Conservation (phyloP, 345 rosid species). For the Eucalyptus marginata region DNA sequence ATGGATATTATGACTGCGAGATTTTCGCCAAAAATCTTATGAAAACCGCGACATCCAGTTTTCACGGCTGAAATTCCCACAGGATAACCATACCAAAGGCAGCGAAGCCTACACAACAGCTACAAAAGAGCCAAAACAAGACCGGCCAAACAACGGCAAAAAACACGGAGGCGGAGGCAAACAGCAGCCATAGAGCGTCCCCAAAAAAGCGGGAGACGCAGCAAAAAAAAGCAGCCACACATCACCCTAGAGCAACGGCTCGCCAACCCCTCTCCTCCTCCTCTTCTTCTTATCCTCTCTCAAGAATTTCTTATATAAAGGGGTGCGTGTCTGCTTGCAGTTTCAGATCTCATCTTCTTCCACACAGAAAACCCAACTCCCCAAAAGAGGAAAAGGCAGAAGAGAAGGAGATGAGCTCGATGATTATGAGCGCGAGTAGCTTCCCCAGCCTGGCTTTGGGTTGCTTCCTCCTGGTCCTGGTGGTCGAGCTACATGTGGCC, state of each 20-base stretch:
- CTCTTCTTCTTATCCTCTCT: neutral
- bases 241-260: too few relatives aligned
- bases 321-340: neutral
- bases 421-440: neutral
- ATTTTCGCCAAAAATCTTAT: neutral
- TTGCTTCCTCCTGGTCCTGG: constrained; percentile 1
- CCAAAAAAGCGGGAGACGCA: too few relatives aligned
- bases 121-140: too few relatives aligned
- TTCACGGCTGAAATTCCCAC: neutral
- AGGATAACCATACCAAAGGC: neutral
- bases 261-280: too few relatives aligned
- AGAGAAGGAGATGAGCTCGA: neutral
- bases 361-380: neutral
- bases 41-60: neutral
- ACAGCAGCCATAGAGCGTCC: too few relatives aligned
- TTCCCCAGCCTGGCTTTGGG: neutral
- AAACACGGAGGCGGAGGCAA: too few relatives aligned
- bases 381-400: neutral
- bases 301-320: neutral
- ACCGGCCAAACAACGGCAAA: too few relatives aligned
- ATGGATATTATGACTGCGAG: rapidly evolving
- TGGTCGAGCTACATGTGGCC: constrained; percentile 2
- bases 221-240: too few relatives aligned
- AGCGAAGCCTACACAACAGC: too few relatives aligned
- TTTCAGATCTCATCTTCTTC: neutral